Evolutionary conservation across 495 filamentous ascomycete genomes (phyloP), one percentile per base, ranked within the genome.

Genomic region (Tuber umbilicatum): DNA sequence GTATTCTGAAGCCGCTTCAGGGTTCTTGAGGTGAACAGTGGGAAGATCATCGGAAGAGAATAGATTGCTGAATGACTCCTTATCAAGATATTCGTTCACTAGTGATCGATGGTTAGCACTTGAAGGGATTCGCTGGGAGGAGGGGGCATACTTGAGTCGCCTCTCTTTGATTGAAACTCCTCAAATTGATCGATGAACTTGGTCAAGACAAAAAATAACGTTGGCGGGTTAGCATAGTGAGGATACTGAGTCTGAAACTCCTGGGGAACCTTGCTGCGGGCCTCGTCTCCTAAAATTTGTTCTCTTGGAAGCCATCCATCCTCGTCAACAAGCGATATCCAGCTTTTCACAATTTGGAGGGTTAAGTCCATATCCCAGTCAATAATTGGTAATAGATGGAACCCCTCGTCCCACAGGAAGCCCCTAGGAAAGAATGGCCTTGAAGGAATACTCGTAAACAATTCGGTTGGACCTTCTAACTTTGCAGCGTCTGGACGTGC

Each of bases 141-240:
- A n/a, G 31, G 19, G 64, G 50, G 42, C 42, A 70, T 76, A 74
- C 75, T 39, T 27, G 76, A 69, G 40, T 50, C 74, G 14, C 27
- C 55, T 35, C 27, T 64, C 55, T 64, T 35, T 64, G 55, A 64
- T 71, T 80, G 74, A 50, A 73, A 78, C 27, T 69, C 83, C 40
- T 86, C 85, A 27, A 97, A 85, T 81, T 91, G 94, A 77, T 93
- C 90, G 74, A 97, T 86, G 77, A 97, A 93, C 21, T 86, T 86
- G 74, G 95, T 92, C 23, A 99, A 83, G 70, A 95, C 89, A 77
- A 98, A 88, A 84, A 97, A 98, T 9, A 99, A 88, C 1, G 95
- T 98, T n/a, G 95, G 95, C 0, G 95, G 96, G 83, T 99, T 99
- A 70, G 95, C 95, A 80, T 98, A 97, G 83, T 98, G 95, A 40